Conservation (phyloP, 768 basidiomycete genomes). For the Daedalea quercina region DNA sequence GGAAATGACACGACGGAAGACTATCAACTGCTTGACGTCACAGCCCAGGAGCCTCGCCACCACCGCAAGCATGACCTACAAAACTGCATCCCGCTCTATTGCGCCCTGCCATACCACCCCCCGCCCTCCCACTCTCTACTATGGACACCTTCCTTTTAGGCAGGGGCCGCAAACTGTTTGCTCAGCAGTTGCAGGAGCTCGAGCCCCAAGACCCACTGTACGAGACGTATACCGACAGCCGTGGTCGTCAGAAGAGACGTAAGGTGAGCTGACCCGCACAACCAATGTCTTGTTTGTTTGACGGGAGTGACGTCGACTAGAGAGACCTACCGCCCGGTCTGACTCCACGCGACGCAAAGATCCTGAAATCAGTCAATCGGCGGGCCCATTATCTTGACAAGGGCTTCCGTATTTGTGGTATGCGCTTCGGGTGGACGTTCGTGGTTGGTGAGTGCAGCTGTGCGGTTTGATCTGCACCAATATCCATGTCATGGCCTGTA, state of each 20-base stretch:
- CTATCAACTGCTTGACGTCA: slow-evolving; percentile 1
- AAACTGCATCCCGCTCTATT: neutral
- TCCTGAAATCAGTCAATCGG: slow-evolving; percentile 66
- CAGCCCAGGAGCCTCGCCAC: neutral
- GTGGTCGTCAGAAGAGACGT: slow-evolving; percentile 49
- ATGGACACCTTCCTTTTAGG: slow-evolving; percentile 18
- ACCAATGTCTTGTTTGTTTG: neutral
- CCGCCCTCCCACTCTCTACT: neutral
- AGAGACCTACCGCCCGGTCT: slow-evolving; percentile 71
- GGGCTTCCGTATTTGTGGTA: slow-evolving; percentile 70
- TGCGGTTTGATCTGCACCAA: neutral
- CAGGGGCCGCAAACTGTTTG: slow-evolving; percentile 56
- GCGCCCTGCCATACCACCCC: neutral
- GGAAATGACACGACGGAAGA: neutral
- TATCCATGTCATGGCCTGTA: slow-evolving; percentile 4
- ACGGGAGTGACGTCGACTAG: slow-evolving; percentile 29
- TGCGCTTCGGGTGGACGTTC: slow-evolving; percentile 86
- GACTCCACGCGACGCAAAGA: slow-evolving; percentile 64
- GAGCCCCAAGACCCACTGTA: slow-evolving; percentile 71
- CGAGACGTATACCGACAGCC: slow-evolving; percentile 49
- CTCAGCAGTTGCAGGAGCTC: slow-evolving; percentile 58
- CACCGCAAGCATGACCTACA: neutral
- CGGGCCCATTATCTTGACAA: slow-evolving; percentile 87
- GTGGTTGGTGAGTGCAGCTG: slow-evolving; percentile 41
- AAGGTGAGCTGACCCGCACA: slow-evolving; percentile 36